Evolutionary conservation across 1,284 basidiomycete genomes (phyloP), one percentile per base, ranked within the genome.

Genomic region (Ustilago trichophora): DNA sequence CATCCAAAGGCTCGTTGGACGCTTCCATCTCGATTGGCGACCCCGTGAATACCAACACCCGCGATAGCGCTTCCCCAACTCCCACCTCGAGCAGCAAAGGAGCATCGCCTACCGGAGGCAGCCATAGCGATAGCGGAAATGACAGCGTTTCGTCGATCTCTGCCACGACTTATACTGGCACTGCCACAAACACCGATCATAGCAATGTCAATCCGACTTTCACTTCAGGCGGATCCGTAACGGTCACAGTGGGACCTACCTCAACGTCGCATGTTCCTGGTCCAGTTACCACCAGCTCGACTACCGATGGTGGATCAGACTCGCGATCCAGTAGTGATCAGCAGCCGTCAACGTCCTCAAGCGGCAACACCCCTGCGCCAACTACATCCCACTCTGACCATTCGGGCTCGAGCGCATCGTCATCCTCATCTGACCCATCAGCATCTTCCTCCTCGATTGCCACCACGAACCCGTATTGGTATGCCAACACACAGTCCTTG

Each of bases 401-500:
- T 19, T 54, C 54, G 13, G 34, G 15, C 6, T 49, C 41, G 4
- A 32, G 29, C 41, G 45, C 50, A 5, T 49, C 54, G 3, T 27
- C 37, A 3, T 47, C 47, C n/a, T n/a, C n/a, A n/a, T n/a, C n/a
- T n/a, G n/a, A n/a, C n/a, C n/a, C n/a, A n/a, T n/a, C n/a, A n/a
- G n/a, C 24, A n/a, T 55, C 63, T 9, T 32, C 45, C 19, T 45
- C 51, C 15, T 38, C 58, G 21, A 27, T 49, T n/a, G 25, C 26
- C 4, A 57, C 60, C 27, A 53, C 60, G 38, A 58, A 70, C 41
- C 67, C 57, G 1, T 74, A 72, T 60, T 67, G 69, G 59, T 74
- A 74, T 37, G 72, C 72, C 37, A 62, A 74, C 70, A 55, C 55
- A 5, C 38, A 50, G 34, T 64, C 66, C 7, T 37, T 74, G 21